Percentiles rank a stretch among this genome's conserved stretches.
Conservation (phyloP, 2,329 filamentous ascomycete species). For the Aureobasidium sp. region DNA sequence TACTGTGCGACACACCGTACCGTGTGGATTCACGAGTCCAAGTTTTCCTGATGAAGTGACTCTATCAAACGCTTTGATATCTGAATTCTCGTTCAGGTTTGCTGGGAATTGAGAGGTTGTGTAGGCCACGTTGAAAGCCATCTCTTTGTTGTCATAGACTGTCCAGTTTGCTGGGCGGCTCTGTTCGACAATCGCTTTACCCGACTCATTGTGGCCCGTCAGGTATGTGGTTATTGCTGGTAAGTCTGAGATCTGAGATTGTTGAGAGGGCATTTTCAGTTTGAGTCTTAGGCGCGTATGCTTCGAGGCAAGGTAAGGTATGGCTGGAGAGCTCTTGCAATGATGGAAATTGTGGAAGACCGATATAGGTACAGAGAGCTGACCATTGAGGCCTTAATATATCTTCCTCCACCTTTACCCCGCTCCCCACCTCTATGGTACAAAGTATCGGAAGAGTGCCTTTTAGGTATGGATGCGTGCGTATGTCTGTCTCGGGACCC, state of each 20-base stretch:
- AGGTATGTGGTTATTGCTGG: conserved; percentile 26
- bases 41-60: conserved; percentile 36
- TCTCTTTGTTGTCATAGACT: conserved; percentile 34
- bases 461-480: neutral
- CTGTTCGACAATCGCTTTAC: conserved; percentile 27
- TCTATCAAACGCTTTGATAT: conserved; percentile 38
- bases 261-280: conserved; percentile 18
- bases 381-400: neutral
- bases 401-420: neutral
- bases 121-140: conserved; percentile 44
- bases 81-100: conserved; percentile 37
- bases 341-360: neutral
- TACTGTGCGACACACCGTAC: conserved; percentile 38
- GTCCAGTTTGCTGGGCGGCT: conserved; percentile 23
- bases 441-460: neutral
- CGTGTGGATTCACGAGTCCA: conserved; percentile 42
- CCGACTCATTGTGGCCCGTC: conserved; percentile 25
- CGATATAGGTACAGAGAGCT: neutral
- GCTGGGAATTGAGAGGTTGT: conserved; percentile 42
- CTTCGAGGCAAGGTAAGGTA: neutral
- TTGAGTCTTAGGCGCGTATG: neutral
- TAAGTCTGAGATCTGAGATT: conserved; percentile 22
- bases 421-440: neutral
- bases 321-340: neutral
- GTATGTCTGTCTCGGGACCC: neutral